Percentiles rank a stretch among this genome's conserved stretches.
phyloP scores from a whole-genome alignment of 345 rosid species.

The Clarkia xantiana region DNA sequence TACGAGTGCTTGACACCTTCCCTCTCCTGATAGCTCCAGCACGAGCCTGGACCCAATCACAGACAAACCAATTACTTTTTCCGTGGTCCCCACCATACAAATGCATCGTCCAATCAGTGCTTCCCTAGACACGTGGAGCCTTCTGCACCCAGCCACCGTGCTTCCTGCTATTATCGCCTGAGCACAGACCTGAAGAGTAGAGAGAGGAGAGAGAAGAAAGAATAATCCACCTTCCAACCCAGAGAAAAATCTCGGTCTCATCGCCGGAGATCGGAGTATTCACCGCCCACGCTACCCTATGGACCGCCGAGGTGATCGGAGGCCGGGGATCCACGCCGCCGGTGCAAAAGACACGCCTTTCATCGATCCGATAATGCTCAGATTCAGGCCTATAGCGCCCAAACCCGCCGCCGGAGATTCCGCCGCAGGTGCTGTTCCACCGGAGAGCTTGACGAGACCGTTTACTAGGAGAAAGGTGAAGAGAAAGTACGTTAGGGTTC shows the following conservation, averaged over 20 bases:
- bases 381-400: constrained; percentile 88
- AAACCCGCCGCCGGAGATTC: constrained; percentile 35
- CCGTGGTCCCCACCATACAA: neutral
- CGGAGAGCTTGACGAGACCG: constrained; percentile 10
- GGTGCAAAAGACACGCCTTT: constrained; percentile 25
- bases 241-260: neutral
- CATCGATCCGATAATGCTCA: constrained; percentile 45
- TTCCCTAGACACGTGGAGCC: constrained; percentile 2
- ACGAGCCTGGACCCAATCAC: too few relatives aligned
- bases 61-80: neutral
- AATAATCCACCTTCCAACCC: too few relatives aligned
- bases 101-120: neutral
- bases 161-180: constrained; percentile 4
- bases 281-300: constrained; percentile 4
- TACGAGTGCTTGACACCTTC: too few relatives aligned
- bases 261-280: neutral
- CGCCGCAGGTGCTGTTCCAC: constrained; percentile 7
- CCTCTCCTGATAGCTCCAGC: too few relatives aligned
- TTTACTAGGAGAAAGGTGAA: constrained; percentile 26
- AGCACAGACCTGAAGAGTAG: neutral
- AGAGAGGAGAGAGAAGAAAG: neutral
- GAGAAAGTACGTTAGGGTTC: constrained; percentile 67
- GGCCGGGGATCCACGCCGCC: constrained; percentile 12
- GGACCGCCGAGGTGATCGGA: constrained; percentile 17
- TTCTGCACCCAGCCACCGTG: constrained; percentile 3